Evolutionary conservation across 768 basidiomycete genomes (phyloP), one percentile per base, ranked within the genome.

Genomic region (Artomyces pyxidatus): DNA sequence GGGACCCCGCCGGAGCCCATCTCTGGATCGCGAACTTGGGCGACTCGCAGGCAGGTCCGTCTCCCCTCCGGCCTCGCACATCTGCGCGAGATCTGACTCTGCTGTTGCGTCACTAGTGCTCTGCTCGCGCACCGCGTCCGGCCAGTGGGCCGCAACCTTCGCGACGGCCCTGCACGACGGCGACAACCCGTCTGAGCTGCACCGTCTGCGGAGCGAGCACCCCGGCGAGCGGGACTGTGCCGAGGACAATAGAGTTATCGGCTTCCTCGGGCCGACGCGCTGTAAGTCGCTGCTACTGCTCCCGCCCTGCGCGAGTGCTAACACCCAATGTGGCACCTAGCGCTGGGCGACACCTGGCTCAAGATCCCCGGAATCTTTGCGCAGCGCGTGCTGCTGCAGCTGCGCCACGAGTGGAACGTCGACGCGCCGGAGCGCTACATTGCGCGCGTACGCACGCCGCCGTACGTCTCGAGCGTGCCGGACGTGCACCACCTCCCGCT

Each of bases 11-110:
- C 17, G 75, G 77, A 53, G 70, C 75, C 58, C 77, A 86, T 53
- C 67, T 88, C 19, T 89, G 87, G 87, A 66, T 88, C 41, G 86
- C 85, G 6, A 88, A 88, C 59, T 71, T 89, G 23, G 87, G 87
- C 12, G 87, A 89, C 59, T 88, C 84, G 62, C 81, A 85, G 71
- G 84, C 84, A 52, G 71, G 85, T 85, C 54, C 54, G 81, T 68
- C 22, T 40, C 45, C 50, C 35, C 3, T 47, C 42, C 29, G 29
- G 23, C 43, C 38, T 8, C 21, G 38, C 37, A 35, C 26, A 28
- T 21, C 29, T 27, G 44, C 41, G 8, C 11, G 3, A 3, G 19
- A 6, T 41, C 23, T 19, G 39, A 12, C n/a, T 41, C 39, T 41
- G 3, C 12, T 19, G 22, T 30, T 27, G 37, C 21, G 29, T 46